Conservation (phyloP, 169 alveolate species). For the Cyclospora cayetanensis region DNA sequence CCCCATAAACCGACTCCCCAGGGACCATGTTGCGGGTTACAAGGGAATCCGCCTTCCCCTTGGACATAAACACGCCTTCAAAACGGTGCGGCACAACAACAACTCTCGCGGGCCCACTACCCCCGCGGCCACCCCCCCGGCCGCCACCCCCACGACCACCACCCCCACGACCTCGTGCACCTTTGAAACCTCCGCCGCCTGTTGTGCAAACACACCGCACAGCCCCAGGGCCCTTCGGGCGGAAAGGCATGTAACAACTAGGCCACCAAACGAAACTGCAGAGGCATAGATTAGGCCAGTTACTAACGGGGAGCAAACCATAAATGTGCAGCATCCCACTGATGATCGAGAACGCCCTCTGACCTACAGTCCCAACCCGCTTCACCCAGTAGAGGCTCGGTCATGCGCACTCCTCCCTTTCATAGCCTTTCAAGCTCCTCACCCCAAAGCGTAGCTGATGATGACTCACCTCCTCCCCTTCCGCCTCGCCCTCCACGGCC, state of each 20-base stretch:
- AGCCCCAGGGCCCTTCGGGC: too few relatives aligned
- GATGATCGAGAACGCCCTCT: not conserved
- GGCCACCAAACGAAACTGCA: not conserved
- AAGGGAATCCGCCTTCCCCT: slow-evolving; percentile 96
- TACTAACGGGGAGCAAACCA: too few relatives aligned
- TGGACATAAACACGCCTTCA: slow-evolving; percentile 96
- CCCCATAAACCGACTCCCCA: slow-evolving; percentile 99
- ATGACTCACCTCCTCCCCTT: not conserved
- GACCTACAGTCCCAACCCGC: too few relatives aligned
- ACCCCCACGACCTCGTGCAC: slow-evolving; percentile 46
- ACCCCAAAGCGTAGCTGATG: not conserved
- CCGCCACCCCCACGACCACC: slow-evolving; percentile 65
- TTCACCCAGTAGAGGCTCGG: too few relatives aligned
- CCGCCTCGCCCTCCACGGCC: slow-evolving; percentile 14
- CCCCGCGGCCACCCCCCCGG: slow-evolving; percentile 50
- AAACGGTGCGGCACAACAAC: slow-evolving; percentile 96
- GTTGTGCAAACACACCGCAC: too few relatives aligned
- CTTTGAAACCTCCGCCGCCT: slow-evolving; percentile 50
- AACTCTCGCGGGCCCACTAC: slow-evolving; percentile 89
- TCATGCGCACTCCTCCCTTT: not conserved
- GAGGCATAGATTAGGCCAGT: not conserved
- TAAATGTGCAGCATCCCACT: not conserved
- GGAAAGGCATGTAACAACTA: too few relatives aligned
- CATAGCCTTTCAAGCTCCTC: not conserved
- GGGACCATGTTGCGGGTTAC: slow-evolving; percentile 97